Evolutionary conservation across 306 rosid species (phyloP).

Genomic region (Purshia tridentata): DNA sequence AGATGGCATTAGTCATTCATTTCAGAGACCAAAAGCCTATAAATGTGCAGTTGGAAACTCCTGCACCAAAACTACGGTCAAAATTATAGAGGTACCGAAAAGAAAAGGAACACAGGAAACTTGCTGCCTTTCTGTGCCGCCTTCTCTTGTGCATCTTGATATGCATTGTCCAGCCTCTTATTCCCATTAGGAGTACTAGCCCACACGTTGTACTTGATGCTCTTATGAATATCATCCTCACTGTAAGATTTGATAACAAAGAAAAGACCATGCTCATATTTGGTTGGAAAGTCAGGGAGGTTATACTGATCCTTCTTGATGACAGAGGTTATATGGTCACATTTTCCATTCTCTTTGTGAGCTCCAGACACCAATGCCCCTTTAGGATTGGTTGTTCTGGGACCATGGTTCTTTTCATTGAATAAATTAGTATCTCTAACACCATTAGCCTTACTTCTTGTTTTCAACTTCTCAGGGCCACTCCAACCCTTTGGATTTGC

Average conservation of each 20-base stretch:
- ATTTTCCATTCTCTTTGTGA: slow-evolving; percentile 34
- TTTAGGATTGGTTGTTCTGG: slow-evolving; percentile 50
- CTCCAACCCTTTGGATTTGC: slow-evolving; percentile 54
- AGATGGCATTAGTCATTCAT: not conserved
- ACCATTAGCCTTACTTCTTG: slow-evolving; percentile 49
- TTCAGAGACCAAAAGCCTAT: not conserved
- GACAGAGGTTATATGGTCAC: slow-evolving; percentile 21
- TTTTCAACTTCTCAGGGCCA: slow-evolving; percentile 57
- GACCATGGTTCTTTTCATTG: slow-evolving; percentile 57
- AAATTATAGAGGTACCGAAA: slow-evolving; percentile 53
- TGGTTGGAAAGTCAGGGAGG: slow-evolving; percentile 67
- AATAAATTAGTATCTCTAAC: slow-evolving; percentile 23
- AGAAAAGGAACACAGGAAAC: slow-evolving; percentile 71
- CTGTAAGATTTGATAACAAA: slow-evolving; percentile 86
- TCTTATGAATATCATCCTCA: slow-evolving; percentile 86
- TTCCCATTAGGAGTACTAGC: slow-evolving; percentile 88
- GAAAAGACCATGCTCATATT: slow-evolving; percentile 65
- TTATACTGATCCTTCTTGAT: slow-evolving; percentile 59
- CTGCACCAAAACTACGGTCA: slow-evolving; percentile 2
- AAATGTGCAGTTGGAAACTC: not conserved
- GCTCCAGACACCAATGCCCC: slow-evolving; percentile 34
- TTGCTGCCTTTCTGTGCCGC: slow-evolving; percentile 55
- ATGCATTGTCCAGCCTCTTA: slow-evolving; percentile 62
- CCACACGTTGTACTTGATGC: slow-evolving; percentile 85
- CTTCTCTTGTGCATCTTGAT: slow-evolving; percentile 54